A percentile compares a stretch with the other conserved stretches of the same genome.
These are phyloP conservation scores for Aotearoamyces nothofagi DNA, from an alignment of 2,329 filamentous ascomycete species.

Conservation along the genomic window DNA sequence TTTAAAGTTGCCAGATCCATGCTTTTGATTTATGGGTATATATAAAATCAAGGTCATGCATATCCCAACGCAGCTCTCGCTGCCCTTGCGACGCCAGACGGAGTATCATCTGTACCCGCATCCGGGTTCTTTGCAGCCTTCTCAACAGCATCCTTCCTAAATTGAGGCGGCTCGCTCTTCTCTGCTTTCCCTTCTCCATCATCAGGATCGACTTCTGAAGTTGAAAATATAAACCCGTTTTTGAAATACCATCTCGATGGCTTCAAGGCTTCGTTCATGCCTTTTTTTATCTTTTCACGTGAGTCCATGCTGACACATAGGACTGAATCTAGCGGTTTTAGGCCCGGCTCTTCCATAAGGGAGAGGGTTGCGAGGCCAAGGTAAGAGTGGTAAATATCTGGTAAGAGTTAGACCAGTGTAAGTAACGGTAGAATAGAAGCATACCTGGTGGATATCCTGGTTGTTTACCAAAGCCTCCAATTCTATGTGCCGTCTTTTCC, in stretches of 20 bases:
- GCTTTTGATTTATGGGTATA: too few species aligned
- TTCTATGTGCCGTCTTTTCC: conserved; percentile 70
- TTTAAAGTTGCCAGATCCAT: too few species aligned
- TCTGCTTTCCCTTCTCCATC: not conserved
- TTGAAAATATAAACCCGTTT: not conserved
- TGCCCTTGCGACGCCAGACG: too few species aligned
- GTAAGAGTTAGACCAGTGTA: conserved; percentile 5
- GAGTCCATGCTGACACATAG: conserved; percentile 59
- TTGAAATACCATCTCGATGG: not conserved
- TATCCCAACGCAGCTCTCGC: too few species aligned
- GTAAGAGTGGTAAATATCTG: conserved; percentile 76
- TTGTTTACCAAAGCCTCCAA: conserved; percentile 69
- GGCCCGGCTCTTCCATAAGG: conserved; percentile 50
- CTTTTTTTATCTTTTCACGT: conserved; percentile 28
- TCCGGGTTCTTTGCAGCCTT: too few species aligned
- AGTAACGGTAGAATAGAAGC: conserved; percentile 6
- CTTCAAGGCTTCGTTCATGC: conserved; percentile 3
- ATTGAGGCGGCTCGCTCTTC: not conserved
- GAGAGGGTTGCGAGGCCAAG: conserved; percentile 71
- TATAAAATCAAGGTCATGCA: too few species aligned
- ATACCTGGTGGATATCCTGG: conserved; percentile 51
- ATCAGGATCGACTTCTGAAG: not conserved
- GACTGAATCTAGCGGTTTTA: conserved; percentile 59
- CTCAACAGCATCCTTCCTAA: too few species aligned
- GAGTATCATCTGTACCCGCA: too few species aligned